Evolutionary conservation across 176 grass and related monocot species (phyloP).

Genomic region (Musa itinerans): DNA sequence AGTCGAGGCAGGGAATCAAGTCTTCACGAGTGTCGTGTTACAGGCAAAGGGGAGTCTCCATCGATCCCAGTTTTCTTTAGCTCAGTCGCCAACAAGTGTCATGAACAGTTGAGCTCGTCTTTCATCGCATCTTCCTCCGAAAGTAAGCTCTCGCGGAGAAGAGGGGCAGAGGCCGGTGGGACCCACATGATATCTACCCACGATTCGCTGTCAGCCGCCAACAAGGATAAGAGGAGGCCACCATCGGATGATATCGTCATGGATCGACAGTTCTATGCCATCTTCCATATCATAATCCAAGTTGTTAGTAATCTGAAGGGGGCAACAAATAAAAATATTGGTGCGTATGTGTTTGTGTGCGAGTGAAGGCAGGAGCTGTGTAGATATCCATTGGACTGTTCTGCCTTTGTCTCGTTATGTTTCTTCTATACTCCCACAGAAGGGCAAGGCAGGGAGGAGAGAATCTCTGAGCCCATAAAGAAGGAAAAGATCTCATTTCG

Average conservation of each 20-base stretch:
- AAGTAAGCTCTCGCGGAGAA: too few relatives aligned
- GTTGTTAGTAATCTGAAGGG: background rate
- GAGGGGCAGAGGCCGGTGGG: too few relatives aligned
- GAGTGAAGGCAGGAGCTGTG: too few relatives aligned
- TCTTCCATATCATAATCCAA: background rate
- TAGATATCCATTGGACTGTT: too few relatives aligned
- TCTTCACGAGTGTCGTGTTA: background rate
- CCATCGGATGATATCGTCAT: background rate
- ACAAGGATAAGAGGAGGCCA: background rate
- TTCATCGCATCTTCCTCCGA: background rate
- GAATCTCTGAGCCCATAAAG: background rate
- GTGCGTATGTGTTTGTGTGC: too few relatives aligned
- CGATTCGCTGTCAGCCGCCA: background rate
- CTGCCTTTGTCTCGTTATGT: background rate
- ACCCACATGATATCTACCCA: too few relatives aligned
- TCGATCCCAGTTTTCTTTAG: background rate
- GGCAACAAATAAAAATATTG: background rate
- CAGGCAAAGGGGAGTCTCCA: background rate
- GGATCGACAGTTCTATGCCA: background rate
- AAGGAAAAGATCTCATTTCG: background rate
- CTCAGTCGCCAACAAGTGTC: too few relatives aligned
- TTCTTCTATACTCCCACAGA: background rate
- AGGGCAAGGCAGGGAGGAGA: conserved; percentile 1
- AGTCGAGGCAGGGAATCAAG: background rate
- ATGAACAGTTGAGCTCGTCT: background rate